Evolutionary conservation across 345 rosid genomes (phyloP).

Genomic region (Capsella bursapastoris): DNA sequence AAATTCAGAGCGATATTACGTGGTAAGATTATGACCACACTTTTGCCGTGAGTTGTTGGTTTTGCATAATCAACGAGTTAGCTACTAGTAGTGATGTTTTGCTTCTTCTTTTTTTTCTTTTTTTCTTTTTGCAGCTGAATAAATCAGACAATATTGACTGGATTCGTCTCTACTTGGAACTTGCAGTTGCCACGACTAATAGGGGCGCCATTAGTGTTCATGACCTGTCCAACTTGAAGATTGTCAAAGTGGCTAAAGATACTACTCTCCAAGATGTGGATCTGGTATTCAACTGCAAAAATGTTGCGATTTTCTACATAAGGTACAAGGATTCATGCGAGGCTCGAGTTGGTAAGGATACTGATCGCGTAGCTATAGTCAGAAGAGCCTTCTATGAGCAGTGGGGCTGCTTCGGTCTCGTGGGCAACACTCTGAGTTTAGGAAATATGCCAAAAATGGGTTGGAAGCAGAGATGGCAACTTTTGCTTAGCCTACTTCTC

Average conservation of each 20-base stretch:
- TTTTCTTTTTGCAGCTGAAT: neutral
- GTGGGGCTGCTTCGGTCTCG: neutral
- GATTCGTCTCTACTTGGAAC: neutral
- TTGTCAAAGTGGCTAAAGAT: neutral
- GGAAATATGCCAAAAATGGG: neutral
- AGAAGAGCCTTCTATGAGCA: neutral
- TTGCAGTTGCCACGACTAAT: slow-evolving; percentile 1
- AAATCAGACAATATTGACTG: neutral
- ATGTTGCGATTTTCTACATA: neutral
- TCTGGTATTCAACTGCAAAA: neutral
- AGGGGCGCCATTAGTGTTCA: neutral
- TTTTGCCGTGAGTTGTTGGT: neutral
- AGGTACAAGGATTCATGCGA: neutral
- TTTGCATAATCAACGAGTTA: neutral
- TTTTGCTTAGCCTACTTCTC: neutral
- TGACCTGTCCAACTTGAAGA: neutral
- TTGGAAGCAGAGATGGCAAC: neutral
- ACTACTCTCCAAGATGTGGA: neutral
- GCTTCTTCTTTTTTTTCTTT: neutral
- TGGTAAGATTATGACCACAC: neutral
- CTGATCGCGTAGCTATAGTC: neutral
- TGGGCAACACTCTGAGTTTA: neutral
- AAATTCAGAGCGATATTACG: neutral
- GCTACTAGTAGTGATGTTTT: neutral
- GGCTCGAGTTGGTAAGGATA: neutral